Base-by-base conservation (phyloP, 305 asterid species). In the Fraxinus platypoda region DNA sequence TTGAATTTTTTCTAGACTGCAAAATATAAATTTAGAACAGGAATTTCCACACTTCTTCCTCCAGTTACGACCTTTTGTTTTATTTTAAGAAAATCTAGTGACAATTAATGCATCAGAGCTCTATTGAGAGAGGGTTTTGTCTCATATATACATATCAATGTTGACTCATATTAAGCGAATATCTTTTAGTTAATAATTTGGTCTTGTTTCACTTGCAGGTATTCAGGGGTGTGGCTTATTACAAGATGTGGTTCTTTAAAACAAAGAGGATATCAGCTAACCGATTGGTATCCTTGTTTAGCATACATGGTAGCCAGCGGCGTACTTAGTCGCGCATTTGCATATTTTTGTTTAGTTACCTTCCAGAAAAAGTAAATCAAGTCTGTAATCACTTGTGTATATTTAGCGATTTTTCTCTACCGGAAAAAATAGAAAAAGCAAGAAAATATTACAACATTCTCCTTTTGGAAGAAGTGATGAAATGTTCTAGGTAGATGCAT, bases 141-240 rank as follows among this genome's bases (percentile, higher is more conserved):
- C 72, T 25, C 72, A 21, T 64, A 25, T 25, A 25, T 3, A 66
- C 35, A 66, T 26, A 26, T 68, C 12, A 15, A 28, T 68, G 21
- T 28, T 71, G 43, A 15, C 46, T 15, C 76, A 33, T 70, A 31
- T 71, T 31, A 21, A 66, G 33, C 15, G 19, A 9, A 25, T 66
- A 33, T 74, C 33, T 76, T 52, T 7, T 12, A 37, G 19, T 76
- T 52, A 76, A 46, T 6, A 23, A 34, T 28, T 74, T 78, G 62
- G 33, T 37, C 15, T 4, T 78, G 79, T n/a, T 62, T 3, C 23
- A 35, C 66, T 41, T 81, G 74, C 92, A 92, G 91, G 88, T 92
- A 92, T 81, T 89, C 91, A 0, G 95, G 94, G 6, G 95, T 92
- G 46, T 92, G 95, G 95, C 88, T 92, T 35, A 90, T 90, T 31